Percentiles rank a stretch among this genome's conserved stretches.
Conservation (phyloP, 2,329 filamentous ascomycete genomes). For the Albophoma yamanashiensis region DNA sequence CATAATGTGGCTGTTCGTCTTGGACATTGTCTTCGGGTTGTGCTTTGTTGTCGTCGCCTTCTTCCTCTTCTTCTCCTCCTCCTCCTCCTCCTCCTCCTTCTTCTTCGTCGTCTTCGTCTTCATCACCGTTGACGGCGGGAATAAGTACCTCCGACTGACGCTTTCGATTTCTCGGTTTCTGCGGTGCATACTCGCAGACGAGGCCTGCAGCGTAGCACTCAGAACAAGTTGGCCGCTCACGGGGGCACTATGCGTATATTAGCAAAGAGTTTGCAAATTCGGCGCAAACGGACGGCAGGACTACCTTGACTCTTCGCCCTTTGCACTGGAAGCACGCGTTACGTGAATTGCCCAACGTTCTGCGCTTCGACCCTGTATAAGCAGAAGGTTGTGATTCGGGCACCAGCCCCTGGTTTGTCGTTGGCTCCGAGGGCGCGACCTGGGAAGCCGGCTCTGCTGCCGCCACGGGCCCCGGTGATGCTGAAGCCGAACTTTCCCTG, state of each 20-base stretch:
- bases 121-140: conserved; percentile 8
- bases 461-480: conserved; percentile 14
- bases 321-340: conserved; percentile 25
- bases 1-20: conserved; percentile 6
- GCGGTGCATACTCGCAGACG: conserved; percentile 28
- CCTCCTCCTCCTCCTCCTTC: conserved; percentile 5
- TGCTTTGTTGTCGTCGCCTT: conserved; percentile 4
- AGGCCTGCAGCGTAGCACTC: conserved; percentile 21
- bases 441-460: conserved; percentile 10
- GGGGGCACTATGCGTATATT: conserved; percentile 25
- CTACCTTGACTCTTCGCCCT: conserved; percentile 26
- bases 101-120: conserved; percentile 3
- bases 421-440: conserved; percentile 12
- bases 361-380: conserved; percentile 7
- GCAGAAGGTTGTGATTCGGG: conserved; percentile 11
- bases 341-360: conserved; percentile 18
- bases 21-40: conserved; percentile 8
- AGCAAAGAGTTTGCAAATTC: conserved; percentile 3
- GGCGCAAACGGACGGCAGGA: not conserved
- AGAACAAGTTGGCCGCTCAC: conserved; percentile 26
- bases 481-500: conserved; percentile 16
- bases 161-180: conserved; percentile 12
- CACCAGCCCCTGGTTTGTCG: conserved; percentile 20
- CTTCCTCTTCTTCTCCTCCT: conserved; percentile 6
- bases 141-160: conserved; percentile 9